Evolutionary conservation across 1,284 basidiomycete genomes (phyloP).

Genomic region (Tylopilus sp.): DNA sequence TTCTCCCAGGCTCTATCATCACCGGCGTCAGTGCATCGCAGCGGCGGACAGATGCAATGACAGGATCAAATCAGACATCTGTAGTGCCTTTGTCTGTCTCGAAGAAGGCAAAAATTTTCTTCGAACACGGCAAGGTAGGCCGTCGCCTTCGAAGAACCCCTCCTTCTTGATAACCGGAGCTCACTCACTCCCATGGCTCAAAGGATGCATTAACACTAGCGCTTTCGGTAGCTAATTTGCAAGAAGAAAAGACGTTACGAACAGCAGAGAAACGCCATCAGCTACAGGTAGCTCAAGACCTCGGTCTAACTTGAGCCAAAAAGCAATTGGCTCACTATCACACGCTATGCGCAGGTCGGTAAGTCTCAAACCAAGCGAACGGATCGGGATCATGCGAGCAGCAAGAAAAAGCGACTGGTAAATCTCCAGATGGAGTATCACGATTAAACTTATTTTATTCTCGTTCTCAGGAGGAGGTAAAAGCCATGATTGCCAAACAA

Average conservation of each 20-base stretch:
- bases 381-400: constrained; percentile 10
- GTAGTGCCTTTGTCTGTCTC: constrained; percentile 23
- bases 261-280: constrained; percentile 37
- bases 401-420: constrained; percentile 31
- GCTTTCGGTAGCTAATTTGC: constrained; percentile 36
- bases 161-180: constrained; percentile 22
- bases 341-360: constrained; percentile 17
- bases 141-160: constrained; percentile 7
- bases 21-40: constrained; percentile 6
- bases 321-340: constrained; percentile 23
- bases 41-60: constrained; percentile 18
- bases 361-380: constrained; percentile 16
- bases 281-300: constrained; percentile 30
- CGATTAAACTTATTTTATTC: constrained; percentile 13
- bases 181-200: constrained; percentile 17
- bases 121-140: constrained; percentile 35
- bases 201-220: constrained; percentile 45
- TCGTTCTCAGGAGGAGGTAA: constrained; percentile 30
- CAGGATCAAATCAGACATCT: constrained; percentile 23
- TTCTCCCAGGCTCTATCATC: constrained; percentile 18
- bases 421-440: constrained; percentile 21
- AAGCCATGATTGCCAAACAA: constrained; percentile 24
- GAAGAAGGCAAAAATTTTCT: constrained; percentile 29
- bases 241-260: constrained; percentile 38
- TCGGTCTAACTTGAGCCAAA: constrained; percentile 10